Evolutionary conservation across 345 rosid genomes (phyloP), one percentile per base, ranked within the genome.

Genomic region (Turritis glabra): DNA sequence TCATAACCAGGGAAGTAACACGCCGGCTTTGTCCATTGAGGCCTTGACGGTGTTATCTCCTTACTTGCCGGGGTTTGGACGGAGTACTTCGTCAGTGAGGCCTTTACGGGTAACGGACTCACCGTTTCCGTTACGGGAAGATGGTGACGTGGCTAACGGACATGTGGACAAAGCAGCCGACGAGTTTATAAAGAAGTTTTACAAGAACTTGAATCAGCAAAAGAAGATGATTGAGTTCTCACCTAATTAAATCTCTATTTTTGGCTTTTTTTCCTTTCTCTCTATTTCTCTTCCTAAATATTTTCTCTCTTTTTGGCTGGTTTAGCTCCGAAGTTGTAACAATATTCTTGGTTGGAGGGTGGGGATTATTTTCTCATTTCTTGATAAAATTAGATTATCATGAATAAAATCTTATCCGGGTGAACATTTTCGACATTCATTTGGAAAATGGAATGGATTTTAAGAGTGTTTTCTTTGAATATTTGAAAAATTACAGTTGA

Each of bases 61-160:
- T 1, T 52, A 67, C 74, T 55, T 91, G 46, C 85, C 97, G 0
- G 90, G 95, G 22, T 86, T 91, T 57, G 96, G 95, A 38, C 69
- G 81, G 84, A 47, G 56, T 69, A 86, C 86, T 22, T 85, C 95
- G 15, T 71, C 77, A 72, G 93, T 74, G 61, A 89, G 97, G 84
- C 86, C 79, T 80, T 71, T 91, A 72, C 83, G 98, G 78, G 85
- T 91, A 70, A 94, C 96, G 58, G 98, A 94, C 93, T 91, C 98
- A 9, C 98, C 97, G 21, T 94, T 84, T 26, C 98, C 98, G 19
- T 57, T 91, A 54, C 71, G 67, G 51, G 88, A 80, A 54, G 84
- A 75, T 62, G 88, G 74, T 52, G 84, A 65, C 48, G 88, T 81
- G 40, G 82, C 82, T 14, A 85, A 81, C 23, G 85, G 83, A 15